Evolutionary conservation across 1,284 basidiomycete genomes (phyloP), one percentile per base, ranked within the genome.

Genomic region (Cutaneotrichosporon sp.): DNA sequence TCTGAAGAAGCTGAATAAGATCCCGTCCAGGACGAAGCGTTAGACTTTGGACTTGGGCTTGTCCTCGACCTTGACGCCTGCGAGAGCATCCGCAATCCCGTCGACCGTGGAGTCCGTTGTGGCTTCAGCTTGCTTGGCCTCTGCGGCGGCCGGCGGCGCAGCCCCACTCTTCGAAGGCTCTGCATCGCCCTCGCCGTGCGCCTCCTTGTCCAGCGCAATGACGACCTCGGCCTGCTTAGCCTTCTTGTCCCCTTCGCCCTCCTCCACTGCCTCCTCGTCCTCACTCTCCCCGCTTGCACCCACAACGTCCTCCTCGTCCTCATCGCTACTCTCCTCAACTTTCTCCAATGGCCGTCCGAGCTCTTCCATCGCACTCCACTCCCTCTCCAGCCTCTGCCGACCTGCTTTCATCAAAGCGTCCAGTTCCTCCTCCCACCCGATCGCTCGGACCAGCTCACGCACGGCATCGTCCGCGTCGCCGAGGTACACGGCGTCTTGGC

Each of bases 401-500:
- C 70, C 70, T 16, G 51, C 49, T 24, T 42, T 34, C 8, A 72
- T 59, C 52, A 70, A 25, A 44, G 58, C 55, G 24, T 68, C 65
- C 9, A 75, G 60, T 52, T 73, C 70, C 3, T 67, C 63, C 46
- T 60, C 61, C 72, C 75, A 76, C 1, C 74, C 74, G 27, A 77
- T 45, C 47, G 62, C 64, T 14, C 60, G 51, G 5, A 64, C 69
- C 26, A 76, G 46, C 7, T 53, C 29, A 31, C 62, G 43, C 8
- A 67, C 53, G 5, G 66, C 74, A 4, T 68, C 67, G 49, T 77
- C 76, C 1, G 67, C 64, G 44, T 75, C 74, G 1, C 76, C 77
- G 48, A 71, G 61, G 49, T 64, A 74, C 38, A 70, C 70, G 26
- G 65, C 66, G 49, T 76, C 74, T n/a, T 65, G 51, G n/a, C 54